Evolutionary conservation across 139 green algal species (phyloP).

Genomic region (Chlamydomonas sp.): DNA sequence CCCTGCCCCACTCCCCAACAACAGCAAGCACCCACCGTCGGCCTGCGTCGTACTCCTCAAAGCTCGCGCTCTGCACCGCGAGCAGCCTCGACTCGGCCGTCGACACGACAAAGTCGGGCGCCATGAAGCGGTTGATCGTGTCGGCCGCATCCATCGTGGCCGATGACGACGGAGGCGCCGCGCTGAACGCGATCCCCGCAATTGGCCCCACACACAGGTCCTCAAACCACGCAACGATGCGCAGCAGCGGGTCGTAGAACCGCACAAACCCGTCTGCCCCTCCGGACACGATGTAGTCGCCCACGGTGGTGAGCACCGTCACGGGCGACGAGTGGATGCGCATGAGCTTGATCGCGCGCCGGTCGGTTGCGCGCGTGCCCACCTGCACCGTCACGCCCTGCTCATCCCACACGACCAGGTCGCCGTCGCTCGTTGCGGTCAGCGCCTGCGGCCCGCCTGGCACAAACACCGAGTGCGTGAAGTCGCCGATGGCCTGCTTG

Average conservation of each 20-base stretch:
- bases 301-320: slow-evolving; percentile 41
- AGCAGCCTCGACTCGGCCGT: slow-evolving; percentile 32
- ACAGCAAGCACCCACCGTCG: background rate
- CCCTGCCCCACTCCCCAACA: background rate
- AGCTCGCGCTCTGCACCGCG: slow-evolving; percentile 22
- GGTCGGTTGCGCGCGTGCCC: slow-evolving; percentile 41
- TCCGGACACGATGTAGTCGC: slow-evolving; percentile 54
- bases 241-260: slow-evolving; percentile 68
- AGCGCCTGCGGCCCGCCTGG: slow-evolving; percentile 44
- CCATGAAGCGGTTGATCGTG: slow-evolving; percentile 36
- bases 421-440: slow-evolving; percentile 54
- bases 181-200: slow-evolving; percentile 45
- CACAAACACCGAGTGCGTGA: slow-evolving; percentile 52
- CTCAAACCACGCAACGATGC: slow-evolving; percentile 76
- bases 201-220: slow-evolving; percentile 59
- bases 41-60: slow-evolving; percentile 46
- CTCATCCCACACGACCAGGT: slow-evolving; percentile 72
- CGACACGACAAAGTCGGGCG: slow-evolving; percentile 56
- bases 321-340: slow-evolving; percentile 57
- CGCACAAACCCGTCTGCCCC: slow-evolving; percentile 59
- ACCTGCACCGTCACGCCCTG: slow-evolving; percentile 48
- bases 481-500: slow-evolving; percentile 59
- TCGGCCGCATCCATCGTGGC: slow-evolving; percentile 26
- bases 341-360: slow-evolving; percentile 66
- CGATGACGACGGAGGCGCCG: slow-evolving; percentile 21